phyloP scores from a whole-genome alignment of 1,284 basidiomycete species.

The Sanghuangporus sanghuang region DNA sequence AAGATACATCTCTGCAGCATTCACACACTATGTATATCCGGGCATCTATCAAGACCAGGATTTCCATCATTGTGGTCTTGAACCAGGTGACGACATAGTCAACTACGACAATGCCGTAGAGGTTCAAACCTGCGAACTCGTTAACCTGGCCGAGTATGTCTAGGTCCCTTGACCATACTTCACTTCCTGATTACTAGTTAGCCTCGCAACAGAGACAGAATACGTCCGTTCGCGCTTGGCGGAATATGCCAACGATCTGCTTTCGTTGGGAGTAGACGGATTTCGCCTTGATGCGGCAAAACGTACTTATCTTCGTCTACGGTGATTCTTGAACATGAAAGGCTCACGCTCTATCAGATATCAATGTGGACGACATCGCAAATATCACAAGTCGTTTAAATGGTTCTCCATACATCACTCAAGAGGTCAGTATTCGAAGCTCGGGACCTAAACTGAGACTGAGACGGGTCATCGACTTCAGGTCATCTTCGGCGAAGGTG shows the following conservation, averaged over 20 bases:
- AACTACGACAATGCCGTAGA: constrained; percentile 48
- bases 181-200: constrained; percentile 21
- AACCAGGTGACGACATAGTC: constrained; percentile 47
- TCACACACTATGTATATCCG: constrained; percentile 45
- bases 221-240: constrained; percentile 51
- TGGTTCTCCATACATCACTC: constrained; percentile 45
- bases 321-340: background rate
- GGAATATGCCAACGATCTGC: constrained; percentile 52
- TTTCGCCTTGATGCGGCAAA: constrained; percentile 65
- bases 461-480: constrained; percentile 4
- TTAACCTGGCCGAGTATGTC: constrained; percentile 51
- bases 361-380: constrained; percentile 44
- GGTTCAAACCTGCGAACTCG: constrained; percentile 58
- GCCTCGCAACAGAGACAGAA: constrained; percentile 55
- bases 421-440: constrained; percentile 37
- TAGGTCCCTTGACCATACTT: background rate
- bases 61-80: constrained; percentile 61
- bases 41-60: constrained; percentile 31
- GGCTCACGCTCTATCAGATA: constrained; percentile 36
- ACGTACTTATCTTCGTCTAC: constrained; percentile 33
- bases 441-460: background rate
- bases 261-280: constrained; percentile 60
- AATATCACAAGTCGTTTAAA: constrained; percentile 47
- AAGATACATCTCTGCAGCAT: constrained; percentile 24
- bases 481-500: constrained; percentile 45